Evolutionary conservation across 257 asterid species (phyloP).

Genomic region (Solanum infundibuliforme): DNA sequence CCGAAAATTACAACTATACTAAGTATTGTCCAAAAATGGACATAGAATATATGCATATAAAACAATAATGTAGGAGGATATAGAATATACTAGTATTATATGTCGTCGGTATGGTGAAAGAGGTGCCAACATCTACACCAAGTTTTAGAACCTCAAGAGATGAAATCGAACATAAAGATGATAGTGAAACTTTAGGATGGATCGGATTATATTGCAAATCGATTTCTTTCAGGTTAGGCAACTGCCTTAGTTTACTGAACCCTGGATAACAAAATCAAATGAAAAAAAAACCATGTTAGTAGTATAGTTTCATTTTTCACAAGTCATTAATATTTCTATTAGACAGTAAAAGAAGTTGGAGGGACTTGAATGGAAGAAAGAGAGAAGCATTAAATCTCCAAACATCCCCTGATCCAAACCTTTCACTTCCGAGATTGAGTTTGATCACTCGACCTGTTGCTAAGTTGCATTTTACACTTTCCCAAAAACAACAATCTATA

Average conservation of each 20-base stretch:
- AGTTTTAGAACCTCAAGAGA: not conserved
- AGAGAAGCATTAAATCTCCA: not conserved
- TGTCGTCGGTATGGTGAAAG: not conserved
- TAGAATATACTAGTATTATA: not conserved
- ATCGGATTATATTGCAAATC: not conserved
- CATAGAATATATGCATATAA: too few species aligned
- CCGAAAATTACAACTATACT: not conserved
- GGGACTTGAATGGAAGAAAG: not conserved
- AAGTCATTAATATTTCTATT: not conserved
- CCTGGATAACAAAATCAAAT: not conserved
- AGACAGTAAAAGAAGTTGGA: not conserved
- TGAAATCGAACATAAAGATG: not conserved
- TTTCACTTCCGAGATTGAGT: too few species aligned
- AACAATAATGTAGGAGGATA: too few species aligned
- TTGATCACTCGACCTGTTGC: too few species aligned
- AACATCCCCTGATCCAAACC: not conserved
- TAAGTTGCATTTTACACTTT: too few species aligned
- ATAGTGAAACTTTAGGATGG: not conserved
- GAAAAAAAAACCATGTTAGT: not conserved
- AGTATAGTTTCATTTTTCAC: not conserved
- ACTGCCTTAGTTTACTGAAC: too few species aligned
- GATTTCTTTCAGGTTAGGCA: not conserved
- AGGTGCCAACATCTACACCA: not conserved
- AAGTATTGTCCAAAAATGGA: too few species aligned
- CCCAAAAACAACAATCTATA: too few species aligned